phyloP scores from a whole-genome alignment of 345 rosid genomes.

The Aegle marmelos region DNA sequence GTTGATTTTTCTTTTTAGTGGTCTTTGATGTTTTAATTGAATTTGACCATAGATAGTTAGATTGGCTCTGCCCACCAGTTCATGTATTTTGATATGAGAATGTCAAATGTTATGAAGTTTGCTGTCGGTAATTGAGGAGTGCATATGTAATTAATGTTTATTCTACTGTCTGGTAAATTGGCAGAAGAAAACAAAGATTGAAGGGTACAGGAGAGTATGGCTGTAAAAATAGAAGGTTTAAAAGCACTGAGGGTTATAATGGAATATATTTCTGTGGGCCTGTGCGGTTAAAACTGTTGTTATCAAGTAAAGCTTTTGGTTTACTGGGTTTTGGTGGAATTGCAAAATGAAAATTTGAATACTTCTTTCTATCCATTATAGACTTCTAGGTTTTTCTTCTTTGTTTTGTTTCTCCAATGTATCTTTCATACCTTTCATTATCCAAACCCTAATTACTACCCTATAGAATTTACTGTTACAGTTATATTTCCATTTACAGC shows the following conservation, averaged over 20 bases:
- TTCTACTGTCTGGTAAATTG: constrained; percentile 17
- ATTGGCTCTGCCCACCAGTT: not conserved
- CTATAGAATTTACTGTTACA: constrained; percentile 30
- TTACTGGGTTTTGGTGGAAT: constrained; percentile 36
- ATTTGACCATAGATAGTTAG: not conserved
- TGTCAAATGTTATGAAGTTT: not conserved
- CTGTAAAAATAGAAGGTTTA: constrained; percentile 28
- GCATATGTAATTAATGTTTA: constrained; percentile 6
- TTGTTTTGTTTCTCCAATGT: constrained; percentile 37
- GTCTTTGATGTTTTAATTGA: not conserved
- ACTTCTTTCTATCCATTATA: constrained; percentile 20
- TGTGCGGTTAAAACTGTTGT: constrained; percentile 57
- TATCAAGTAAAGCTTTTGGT: constrained; percentile 36
- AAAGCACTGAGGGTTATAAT: constrained; percentile 10
- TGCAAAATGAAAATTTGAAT: constrained; percentile 38
- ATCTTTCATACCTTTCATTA: constrained; percentile 41
- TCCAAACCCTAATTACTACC: constrained; percentile 39
- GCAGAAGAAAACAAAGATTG: constrained; percentile 25
- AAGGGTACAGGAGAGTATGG: constrained; percentile 8
- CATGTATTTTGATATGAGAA: not conserved
- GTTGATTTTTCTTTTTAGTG: not conserved
- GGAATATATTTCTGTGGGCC: constrained; percentile 40
- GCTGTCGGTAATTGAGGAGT: not conserved
- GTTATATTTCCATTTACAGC: constrained; percentile 33
- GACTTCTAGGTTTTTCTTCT: constrained; percentile 42